phyloP scores from a whole-genome alignment of 1,284 basidiomycete genomes.

The Ceratobasidium sp. region DNA sequence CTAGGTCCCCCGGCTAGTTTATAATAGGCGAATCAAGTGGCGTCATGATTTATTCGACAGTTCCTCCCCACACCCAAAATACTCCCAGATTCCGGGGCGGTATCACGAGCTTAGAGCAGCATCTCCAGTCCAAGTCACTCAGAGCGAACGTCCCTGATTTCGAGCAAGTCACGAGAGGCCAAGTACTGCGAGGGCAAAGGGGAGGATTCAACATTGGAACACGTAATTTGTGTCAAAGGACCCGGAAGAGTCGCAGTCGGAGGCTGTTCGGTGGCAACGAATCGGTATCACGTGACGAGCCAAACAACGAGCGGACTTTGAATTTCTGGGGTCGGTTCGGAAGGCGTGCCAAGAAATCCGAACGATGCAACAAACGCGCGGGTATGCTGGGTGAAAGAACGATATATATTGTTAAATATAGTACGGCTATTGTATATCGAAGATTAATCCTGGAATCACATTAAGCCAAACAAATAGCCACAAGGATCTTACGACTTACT shows the following conservation, averaged over 20 bases:
- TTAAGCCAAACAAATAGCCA: no score
- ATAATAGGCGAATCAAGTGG: background rate
- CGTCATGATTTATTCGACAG: background rate
- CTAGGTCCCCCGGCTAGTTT: background rate
- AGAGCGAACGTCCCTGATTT: background rate
- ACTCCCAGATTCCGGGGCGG: background rate
- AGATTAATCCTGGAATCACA: no score
- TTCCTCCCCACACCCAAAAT: background rate
- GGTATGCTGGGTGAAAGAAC: no score
- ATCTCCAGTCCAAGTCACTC: background rate
- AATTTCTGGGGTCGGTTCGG: background rate
- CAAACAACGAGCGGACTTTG: conserved; percentile 1
- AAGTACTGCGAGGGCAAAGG: background rate
- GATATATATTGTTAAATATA: no score
- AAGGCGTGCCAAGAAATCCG: no score
- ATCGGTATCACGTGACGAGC: background rate
- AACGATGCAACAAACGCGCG: no score
- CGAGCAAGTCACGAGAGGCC: background rate
- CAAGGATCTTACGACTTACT: no score
- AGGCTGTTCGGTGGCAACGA: background rate
- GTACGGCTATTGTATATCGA: no score
- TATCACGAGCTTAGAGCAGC: background rate
- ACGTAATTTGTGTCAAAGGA: background rate
- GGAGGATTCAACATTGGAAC: background rate
- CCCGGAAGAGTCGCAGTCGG: no score